phyloP scores from a whole-genome alignment of 495 filamentous ascomycete species.

The Aspergillus campestris region DNA sequence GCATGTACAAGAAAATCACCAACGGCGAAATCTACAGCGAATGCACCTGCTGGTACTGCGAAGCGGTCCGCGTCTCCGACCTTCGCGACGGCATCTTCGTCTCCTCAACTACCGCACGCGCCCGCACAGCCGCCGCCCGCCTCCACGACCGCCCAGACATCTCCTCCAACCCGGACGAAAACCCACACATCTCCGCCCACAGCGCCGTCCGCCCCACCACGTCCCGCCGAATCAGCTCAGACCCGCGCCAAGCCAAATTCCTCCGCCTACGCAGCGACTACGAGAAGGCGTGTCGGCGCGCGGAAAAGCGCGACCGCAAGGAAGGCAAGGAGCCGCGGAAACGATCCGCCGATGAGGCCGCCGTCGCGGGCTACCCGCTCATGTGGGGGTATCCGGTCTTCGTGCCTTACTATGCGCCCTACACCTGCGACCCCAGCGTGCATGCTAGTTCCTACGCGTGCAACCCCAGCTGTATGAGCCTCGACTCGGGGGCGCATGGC shows the following conservation, averaged over 20 bases:
- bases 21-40: constrained; percentile 63
- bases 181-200: constrained; percentile 68
- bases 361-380: constrained; percentile 20
- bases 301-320: constrained; percentile 48
- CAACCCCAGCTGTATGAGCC: constrained; percentile 40
- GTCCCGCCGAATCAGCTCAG: constrained; percentile 2
- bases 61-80: constrained; percentile 57
- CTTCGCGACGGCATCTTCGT: constrained; percentile 39
- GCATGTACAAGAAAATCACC: constrained; percentile 51
- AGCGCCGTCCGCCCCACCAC: constrained; percentile 37
- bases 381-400: constrained; percentile 40
- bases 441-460: constrained; percentile 30
- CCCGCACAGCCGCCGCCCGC: constrained; percentile 35
- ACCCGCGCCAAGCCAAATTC: constrained; percentile 14
- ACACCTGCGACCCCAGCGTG: constrained; percentile 40
- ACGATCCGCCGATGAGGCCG: constrained; percentile 17
- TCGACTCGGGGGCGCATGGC: constrained; percentile 28
- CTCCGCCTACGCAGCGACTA: constrained; percentile 52
- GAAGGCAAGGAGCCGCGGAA: constrained; percentile 29
- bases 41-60: constrained; percentile 90
- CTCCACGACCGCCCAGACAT: constrained; percentile 46
- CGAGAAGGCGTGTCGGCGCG: constrained; percentile 51
- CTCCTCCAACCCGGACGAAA: constrained; percentile 47
- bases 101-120: constrained; percentile 20
- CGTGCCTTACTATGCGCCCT: constrained; percentile 46